These are phyloP conservation scores for Phytophthora quininea DNA, from an alignment of 352 stramenopile genomes.

Conservation along the genomic window DNA sequence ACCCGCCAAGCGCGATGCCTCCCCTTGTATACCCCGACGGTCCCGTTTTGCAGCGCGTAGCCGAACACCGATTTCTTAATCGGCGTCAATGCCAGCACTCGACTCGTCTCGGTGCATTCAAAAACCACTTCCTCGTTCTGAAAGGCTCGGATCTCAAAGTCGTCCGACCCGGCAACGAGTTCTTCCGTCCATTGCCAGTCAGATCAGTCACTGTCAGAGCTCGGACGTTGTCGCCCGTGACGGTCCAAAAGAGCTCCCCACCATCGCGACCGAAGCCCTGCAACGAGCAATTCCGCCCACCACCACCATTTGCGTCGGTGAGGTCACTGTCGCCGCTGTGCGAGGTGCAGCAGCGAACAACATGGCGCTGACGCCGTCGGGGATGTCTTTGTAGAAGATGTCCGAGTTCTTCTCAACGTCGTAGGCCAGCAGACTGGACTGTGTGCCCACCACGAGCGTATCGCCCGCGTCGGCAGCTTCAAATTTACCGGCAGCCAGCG, in stretches of 20 bases:
- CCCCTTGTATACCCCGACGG: conserved; percentile 92
- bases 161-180: conserved; percentile 90
- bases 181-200: conserved; percentile 73
- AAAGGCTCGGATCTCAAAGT: conserved; percentile 92
- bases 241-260: conserved; percentile 90
- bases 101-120: conserved; percentile 89
- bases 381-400: conserved; percentile 93
- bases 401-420: conserved; percentile 94
- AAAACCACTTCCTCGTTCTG: conserved; percentile 89
- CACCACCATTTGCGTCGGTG: conserved; percentile 77
- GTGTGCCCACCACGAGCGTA: conserved; percentile 88
- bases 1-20: conserved; percentile 90
- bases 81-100: conserved; percentile 70
- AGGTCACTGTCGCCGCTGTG: conserved; percentile 20
- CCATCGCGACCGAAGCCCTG: conserved; percentile 87
- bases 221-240: conserved; percentile 92
- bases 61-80: conserved; percentile 81
- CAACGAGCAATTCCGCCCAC: conserved; percentile 93
- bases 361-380: conserved; percentile 87
- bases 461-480: conserved; percentile 62
- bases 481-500: conserved; percentile 78
- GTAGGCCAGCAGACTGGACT: conserved; percentile 91
- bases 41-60: conserved; percentile 92
- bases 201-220: conserved; percentile 80
- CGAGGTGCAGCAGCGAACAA: conserved; percentile 64